A percentile compares a stretch with the other conserved stretches of the same genome.
Conservation (phyloP, 2,329 filamentous ascomycete species). For the Ophiostoma sp. region DNA sequence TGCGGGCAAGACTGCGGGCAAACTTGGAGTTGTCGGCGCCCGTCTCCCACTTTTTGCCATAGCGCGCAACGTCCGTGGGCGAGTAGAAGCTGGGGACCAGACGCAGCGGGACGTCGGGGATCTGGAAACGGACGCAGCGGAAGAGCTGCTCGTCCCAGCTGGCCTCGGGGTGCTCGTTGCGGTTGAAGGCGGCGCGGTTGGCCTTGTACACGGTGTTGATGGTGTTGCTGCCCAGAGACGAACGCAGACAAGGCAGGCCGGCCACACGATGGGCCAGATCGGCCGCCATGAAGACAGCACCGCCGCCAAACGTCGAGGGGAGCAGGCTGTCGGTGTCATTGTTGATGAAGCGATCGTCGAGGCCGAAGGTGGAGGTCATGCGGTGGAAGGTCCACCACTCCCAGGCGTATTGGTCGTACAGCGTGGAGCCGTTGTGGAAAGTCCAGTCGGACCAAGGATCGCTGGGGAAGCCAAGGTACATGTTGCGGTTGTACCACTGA, state of each 20-base stretch:
- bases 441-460: slow-evolving; percentile 46
- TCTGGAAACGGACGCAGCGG: slow-evolving; percentile 42
- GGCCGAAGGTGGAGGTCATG: not conserved
- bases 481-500: slow-evolving; percentile 24
- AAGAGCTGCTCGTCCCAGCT: slow-evolving; percentile 47
- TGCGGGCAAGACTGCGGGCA: slow-evolving; percentile 29
- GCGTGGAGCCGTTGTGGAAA: slow-evolving; percentile 34
- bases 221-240: slow-evolving; percentile 19
- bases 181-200: not conserved
- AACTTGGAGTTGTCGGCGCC: not conserved
- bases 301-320: slow-evolving; percentile 47
- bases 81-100: slow-evolving; percentile 47
- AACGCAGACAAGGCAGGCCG: slow-evolving; percentile 41
- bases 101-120: slow-evolving; percentile 40
- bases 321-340: slow-evolving; percentile 5
- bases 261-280: slow-evolving; percentile 40
- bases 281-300: slow-evolving; percentile 45
- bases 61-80: slow-evolving; percentile 39
- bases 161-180: slow-evolving; percentile 30
- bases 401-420: not conserved
- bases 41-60: slow-evolving; percentile 34
- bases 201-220: slow-evolving; percentile 22
- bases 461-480: slow-evolving; percentile 48
- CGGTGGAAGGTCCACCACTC: not conserved
- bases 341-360: slow-evolving; percentile 6